Percentiles rank a stretch among this genome's conserved stretches.
These are phyloP conservation scores for Xylariaceae sp. DNA, from an alignment of 2,329 filamentous ascomycete genomes.

Conservation along the genomic window DNA sequence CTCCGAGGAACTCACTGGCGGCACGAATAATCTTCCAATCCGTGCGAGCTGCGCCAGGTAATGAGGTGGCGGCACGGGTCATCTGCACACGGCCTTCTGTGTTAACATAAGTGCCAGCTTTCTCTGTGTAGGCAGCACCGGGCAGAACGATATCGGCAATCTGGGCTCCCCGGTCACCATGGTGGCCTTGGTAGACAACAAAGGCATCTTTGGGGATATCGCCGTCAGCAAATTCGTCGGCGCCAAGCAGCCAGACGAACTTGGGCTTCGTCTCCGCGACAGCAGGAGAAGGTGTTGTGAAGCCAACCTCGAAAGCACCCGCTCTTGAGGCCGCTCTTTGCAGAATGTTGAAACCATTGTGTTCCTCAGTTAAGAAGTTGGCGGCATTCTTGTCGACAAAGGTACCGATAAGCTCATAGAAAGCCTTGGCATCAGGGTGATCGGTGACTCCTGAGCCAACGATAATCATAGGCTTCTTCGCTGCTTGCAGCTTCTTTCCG, in stretches of 20 bases:
- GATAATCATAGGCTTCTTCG: slow-evolving; percentile 94
- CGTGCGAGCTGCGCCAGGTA: slow-evolving; percentile 84
- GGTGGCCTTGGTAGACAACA: slow-evolving; percentile 96
- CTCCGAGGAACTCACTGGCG: slow-evolving; percentile 82
- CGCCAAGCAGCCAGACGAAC: slow-evolving; percentile 94
- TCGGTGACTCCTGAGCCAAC: slow-evolving; percentile 90
- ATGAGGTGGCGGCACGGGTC: slow-evolving; percentile 80
- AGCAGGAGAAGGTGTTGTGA: slow-evolving; percentile 75
- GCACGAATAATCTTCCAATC: slow-evolving; percentile 99
- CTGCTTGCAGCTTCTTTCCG: slow-evolving; percentile 83
- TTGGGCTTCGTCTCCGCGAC: slow-evolving; percentile 85
- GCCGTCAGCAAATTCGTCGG: slow-evolving; percentile 79
- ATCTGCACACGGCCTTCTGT: slow-evolving; percentile 95
- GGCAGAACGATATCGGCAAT: slow-evolving; percentile 92
- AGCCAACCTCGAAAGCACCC: slow-evolving; percentile 93
- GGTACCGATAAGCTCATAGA: slow-evolving; percentile 83
- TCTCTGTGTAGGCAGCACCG: slow-evolving; percentile 94
- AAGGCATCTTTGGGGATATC: slow-evolving; percentile 96
- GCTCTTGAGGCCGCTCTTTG: slow-evolving; percentile 89
- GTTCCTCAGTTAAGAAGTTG: slow-evolving; percentile 84
- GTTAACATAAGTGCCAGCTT: slow-evolving; percentile 93
- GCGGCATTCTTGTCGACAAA: slow-evolving; percentile 92
- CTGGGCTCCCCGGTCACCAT: slow-evolving; percentile 89
- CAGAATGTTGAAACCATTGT: slow-evolving; percentile 97
- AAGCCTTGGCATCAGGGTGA: slow-evolving; percentile 83